A percentile compares a stretch with the other conserved stretches of the same genome.
Evolutionary conservation across 2,329 filamentous ascomycete species (phyloP).

Genomic region (Ceratocystis diversiconidia): DNA sequence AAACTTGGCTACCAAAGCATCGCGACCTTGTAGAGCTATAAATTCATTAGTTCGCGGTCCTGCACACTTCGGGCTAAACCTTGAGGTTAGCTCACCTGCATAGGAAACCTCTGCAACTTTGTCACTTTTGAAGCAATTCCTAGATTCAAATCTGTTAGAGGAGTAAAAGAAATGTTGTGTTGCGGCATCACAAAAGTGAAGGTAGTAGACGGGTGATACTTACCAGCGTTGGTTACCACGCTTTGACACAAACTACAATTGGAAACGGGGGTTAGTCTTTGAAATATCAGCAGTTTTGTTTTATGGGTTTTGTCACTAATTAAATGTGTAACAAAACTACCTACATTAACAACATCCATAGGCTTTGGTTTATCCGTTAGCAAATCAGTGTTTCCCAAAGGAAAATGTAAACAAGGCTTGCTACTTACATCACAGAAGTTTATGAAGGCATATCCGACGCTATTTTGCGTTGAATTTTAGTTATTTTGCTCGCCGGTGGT

Average conservation of each 20-base stretch:
- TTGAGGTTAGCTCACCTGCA: slow-evolving; percentile 52
- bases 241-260: slow-evolving; percentile 50
- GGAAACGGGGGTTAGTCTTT: not conserved
- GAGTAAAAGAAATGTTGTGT: not conserved
- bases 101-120: slow-evolving; percentile 88
- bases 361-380: slow-evolving; percentile 34
- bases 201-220: slow-evolving; percentile 18
- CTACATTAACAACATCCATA: slow-evolving; percentile 56
- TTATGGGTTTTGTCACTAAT: too few relatives aligned
- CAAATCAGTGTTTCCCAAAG: not conserved
- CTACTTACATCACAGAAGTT: slow-evolving; percentile 68
- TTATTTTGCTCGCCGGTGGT: slow-evolving; percentile 13
- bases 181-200: not conserved
- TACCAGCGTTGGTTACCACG: slow-evolving; percentile 59
- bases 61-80: too few relatives aligned
- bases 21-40: slow-evolving; percentile 75
- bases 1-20: slow-evolving; percentile 87
- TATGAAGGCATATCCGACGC: slow-evolving; percentile 93
- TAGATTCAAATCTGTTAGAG: slow-evolving; percentile 24
- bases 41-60: slow-evolving; percentile 10
- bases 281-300: not conserved
- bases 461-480: slow-evolving; percentile 25
- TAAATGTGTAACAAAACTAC: slow-evolving; percentile 20
- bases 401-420: not conserved
- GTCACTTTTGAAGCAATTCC: slow-evolving; percentile 69